These are phyloP conservation scores for Xanthoparmelia taractica DNA, from an alignment of 495 filamentous ascomycete species.

Conservation along the genomic window DNA sequence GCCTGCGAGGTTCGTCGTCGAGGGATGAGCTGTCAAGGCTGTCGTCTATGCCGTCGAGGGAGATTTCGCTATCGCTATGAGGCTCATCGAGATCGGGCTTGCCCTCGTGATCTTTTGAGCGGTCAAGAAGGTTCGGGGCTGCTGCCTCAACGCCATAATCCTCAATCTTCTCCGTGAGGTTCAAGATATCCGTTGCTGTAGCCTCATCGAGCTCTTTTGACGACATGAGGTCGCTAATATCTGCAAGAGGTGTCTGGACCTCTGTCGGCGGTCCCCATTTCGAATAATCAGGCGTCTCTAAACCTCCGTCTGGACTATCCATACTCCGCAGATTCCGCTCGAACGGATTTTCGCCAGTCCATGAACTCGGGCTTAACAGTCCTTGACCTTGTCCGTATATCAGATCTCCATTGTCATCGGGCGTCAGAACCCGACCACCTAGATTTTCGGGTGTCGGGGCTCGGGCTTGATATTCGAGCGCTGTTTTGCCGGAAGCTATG, in stretches of 20 bases:
- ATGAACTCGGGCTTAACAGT: conserved; percentile 17
- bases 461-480: conserved; percentile 70
- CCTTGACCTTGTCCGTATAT: conserved; percentile 16
- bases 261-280: background rate
- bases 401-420: conserved; percentile 54
- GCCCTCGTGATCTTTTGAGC: background rate
- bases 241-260: background rate
- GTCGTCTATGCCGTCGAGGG: conserved; percentile 5
- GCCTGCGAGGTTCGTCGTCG: background rate
- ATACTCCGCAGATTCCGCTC: conserved; percentile 15
- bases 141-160: conserved; percentile 1
- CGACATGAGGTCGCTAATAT: background rate
- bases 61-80: background rate
- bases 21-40: background rate
- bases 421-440: conserved; percentile 62
- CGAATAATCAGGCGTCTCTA: conserved; percentile 8
- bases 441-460: conserved; percentile 72
- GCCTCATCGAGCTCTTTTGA: background rate
- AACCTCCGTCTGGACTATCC: background rate
- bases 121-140: background rate
- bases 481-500: conserved; percentile 78
- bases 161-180: background rate
- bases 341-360: conserved; percentile 14
- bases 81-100: background rate
- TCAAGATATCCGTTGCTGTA: background rate